Percentiles rank a stretch among this genome's conserved stretches.
These are phyloP conservation scores for Colletotrichum higginsianum DNA, from an alignment of 2,329 filamentous ascomycete species.

Conservation along the genomic window DNA sequence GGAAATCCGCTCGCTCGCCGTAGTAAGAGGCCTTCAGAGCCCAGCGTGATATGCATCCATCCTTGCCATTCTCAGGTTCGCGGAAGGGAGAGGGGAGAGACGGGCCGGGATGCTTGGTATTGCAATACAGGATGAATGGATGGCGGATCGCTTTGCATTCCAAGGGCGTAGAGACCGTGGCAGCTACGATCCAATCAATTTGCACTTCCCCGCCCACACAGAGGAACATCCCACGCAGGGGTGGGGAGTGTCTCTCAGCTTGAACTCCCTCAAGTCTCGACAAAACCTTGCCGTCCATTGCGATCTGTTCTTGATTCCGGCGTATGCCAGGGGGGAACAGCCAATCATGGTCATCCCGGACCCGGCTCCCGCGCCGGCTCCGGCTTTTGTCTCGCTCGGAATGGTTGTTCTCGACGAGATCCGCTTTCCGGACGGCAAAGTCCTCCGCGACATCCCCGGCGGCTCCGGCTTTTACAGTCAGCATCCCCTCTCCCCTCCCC, in stretches of 20 bases:
- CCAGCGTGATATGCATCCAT: not conserved
- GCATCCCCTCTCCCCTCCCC: not conserved
- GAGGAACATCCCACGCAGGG: not conserved
- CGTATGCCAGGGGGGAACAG: not conserved
- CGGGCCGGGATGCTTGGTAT: conserved; percentile 20
- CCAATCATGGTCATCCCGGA: conserved; percentile 13
- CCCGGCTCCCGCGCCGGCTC: not conserved
- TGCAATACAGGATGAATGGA: conserved; percentile 3
- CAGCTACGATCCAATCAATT: not conserved
- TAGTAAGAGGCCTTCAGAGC: not conserved
- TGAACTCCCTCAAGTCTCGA: not conserved
- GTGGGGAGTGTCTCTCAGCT: conserved; percentile 6
- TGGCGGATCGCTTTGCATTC: not conserved
- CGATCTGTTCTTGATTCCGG: not conserved
- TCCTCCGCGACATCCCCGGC: conserved; percentile 21
- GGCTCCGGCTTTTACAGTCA: conserved; percentile 36
- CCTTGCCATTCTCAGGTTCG: not conserved
- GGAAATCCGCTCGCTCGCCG: not conserved
- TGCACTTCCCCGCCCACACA: not conserved
- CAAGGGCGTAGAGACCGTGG: not conserved
- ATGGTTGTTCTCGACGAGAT: conserved; percentile 38
- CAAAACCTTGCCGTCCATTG: conserved; percentile 7
- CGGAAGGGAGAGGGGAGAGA: not conserved
- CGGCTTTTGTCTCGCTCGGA: conserved; percentile 35
- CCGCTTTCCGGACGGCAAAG: conserved; percentile 27